Evolutionary conservation across 2,329 filamentous ascomycete species (phyloP).

Genomic region (Zymoseptoria ardabiliae): DNA sequence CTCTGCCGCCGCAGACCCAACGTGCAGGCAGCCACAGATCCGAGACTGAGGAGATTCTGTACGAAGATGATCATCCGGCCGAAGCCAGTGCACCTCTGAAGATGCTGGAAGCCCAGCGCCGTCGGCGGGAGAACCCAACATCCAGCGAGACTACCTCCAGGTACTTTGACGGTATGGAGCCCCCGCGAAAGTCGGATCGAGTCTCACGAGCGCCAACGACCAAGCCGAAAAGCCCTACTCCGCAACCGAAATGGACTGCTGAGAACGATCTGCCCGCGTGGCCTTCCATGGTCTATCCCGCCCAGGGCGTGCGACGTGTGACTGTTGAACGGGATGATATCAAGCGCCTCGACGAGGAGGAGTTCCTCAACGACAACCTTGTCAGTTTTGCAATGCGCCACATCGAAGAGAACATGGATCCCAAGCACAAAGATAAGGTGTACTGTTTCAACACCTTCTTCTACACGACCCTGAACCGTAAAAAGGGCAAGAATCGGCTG

Average conservation of each 20-base stretch:
- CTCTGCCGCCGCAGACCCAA: no score
- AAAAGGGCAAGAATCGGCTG: slow-evolving; percentile 50
- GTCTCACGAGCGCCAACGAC: slow-evolving; percentile 4
- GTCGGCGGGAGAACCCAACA: no score
- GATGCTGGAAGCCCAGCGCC: background rate
- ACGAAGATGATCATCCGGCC: background rate
- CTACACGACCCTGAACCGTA: slow-evolving; percentile 63
- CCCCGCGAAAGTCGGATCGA: background rate
- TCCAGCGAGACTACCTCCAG: background rate
- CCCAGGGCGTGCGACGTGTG: slow-evolving; percentile 50
- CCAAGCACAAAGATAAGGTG: slow-evolving; percentile 48
- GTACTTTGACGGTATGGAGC: background rate
- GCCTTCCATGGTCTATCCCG: slow-evolving; percentile 54
- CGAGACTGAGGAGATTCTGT: slow-evolving; percentile 4
- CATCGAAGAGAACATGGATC: slow-evolving; percentile 25
- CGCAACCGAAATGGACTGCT: slow-evolving; percentile 18
- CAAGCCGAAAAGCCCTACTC: slow-evolving; percentile 14
- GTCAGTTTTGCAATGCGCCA: slow-evolving; percentile 75
- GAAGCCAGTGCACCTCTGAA: background rate
- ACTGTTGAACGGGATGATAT: slow-evolving; percentile 68
- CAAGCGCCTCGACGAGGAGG: slow-evolving; percentile 67
- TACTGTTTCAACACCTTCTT: slow-evolving; percentile 94
- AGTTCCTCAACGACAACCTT: slow-evolving; percentile 88
- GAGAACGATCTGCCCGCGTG: slow-evolving; percentile 20
- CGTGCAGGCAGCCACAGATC: background rate